Conservation (phyloP, 768 basidiomycete genomes). For the Brasilioporus rufonigricans region DNA sequence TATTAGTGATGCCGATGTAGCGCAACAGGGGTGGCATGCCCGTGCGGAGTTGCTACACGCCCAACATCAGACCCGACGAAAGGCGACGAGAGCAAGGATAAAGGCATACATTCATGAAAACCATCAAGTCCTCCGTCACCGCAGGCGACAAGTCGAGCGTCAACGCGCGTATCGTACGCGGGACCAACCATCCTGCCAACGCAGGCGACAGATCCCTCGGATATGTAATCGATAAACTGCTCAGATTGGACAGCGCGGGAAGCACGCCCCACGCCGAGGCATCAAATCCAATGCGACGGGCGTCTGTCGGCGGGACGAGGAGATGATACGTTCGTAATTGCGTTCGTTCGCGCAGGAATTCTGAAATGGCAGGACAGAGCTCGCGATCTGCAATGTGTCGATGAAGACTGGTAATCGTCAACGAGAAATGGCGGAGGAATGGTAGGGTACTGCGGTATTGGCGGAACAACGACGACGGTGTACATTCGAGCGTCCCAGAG, state of each 20-base stretch:
- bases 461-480: constrained; percentile 51
- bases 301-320: constrained; percentile 41
- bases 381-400: constrained; percentile 52
- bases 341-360: constrained; percentile 57
- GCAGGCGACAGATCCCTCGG: constrained; percentile 62
- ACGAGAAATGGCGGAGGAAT: constrained; percentile 63
- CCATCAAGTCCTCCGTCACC: constrained; percentile 39
- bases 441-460: constrained; percentile 44
- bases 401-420: constrained; percentile 45
- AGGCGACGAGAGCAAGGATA: neutral
- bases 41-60: constrained; percentile 53
- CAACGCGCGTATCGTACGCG: constrained; percentile 48
- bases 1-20: constrained; percentile 56
- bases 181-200: constrained; percentile 67
- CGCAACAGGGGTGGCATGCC: constrained; percentile 53
- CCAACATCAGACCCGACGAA: neutral
- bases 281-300: constrained; percentile 60
- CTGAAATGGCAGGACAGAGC: constrained; percentile 66
- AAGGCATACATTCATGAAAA: constrained; percentile 41
- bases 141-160: constrained; percentile 39
- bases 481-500: constrained; percentile 51
- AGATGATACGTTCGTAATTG: constrained; percentile 54
- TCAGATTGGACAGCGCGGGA: constrained; percentile 51
- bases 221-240: constrained; percentile 57
- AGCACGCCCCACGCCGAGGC: constrained; percentile 71